These are phyloP conservation scores for Skeletonema tropicum DNA, from an alignment of 108 stramenopile genomes.

Conservation along the genomic window DNA sequence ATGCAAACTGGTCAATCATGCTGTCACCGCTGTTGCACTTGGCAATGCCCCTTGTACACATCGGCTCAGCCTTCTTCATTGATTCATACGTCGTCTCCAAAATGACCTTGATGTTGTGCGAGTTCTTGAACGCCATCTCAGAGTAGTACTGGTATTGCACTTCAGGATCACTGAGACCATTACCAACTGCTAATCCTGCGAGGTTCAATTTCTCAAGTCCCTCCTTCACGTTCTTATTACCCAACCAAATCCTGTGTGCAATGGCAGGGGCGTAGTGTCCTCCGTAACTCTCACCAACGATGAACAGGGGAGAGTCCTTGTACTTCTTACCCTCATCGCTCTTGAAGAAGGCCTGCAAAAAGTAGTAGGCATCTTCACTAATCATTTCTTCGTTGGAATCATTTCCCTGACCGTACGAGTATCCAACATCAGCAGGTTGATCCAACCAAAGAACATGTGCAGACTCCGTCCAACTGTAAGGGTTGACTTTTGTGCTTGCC, in stretches of 20 bases:
- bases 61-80: conserved; percentile 76
- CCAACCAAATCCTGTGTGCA: conserved; percentile 68
- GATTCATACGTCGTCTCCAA: conserved; percentile 69
- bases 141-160: conserved; percentile 92
- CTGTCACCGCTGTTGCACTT: conserved; percentile 77
- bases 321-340: conserved; percentile 84
- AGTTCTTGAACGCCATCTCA: conserved; percentile 94
- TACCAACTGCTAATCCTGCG: conserved; percentile 93
- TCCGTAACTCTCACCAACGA: conserved; percentile 92
- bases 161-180: conserved; percentile 93
- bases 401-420: conserved; percentile 82
- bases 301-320: conserved; percentile 71
- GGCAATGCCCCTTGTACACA: conserved; percentile 79
- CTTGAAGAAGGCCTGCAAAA: conserved; percentile 91
- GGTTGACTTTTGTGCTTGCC: conserved; percentile 82
- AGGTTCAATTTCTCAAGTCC: conserved; percentile 73
- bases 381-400: conserved; percentile 93
- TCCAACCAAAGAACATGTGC: conserved; percentile 98
- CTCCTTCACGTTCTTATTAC: conserved; percentile 60
- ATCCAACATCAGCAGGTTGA: conserved; percentile 97
- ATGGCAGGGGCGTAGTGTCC: conserved; percentile 98
- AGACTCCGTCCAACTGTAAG: conserved; percentile 92
- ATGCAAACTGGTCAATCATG: conserved; percentile 67
- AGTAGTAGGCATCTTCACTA: conserved; percentile 93
- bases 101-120: conserved; percentile 83